These are phyloP conservation scores for Corrigiola litoralis DNA, from an alignment of 179 eudicot species.

Conservation along the genomic window DNA sequence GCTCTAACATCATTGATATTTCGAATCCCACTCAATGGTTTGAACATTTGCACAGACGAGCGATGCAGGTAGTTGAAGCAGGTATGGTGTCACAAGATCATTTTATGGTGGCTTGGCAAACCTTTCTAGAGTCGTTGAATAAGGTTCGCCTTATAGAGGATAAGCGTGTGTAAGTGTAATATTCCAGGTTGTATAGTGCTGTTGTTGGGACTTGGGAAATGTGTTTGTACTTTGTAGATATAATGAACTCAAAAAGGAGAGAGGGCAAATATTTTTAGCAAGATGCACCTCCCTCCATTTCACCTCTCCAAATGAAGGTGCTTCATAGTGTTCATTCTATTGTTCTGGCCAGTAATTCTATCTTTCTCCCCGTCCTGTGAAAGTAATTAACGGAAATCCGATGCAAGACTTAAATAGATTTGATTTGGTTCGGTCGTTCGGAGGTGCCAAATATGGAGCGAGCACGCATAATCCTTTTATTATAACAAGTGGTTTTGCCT, in stretches of 20 bases:
- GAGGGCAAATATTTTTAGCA: no score
- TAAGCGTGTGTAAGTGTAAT: constrained; percentile 28
- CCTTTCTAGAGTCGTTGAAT: constrained; percentile 62
- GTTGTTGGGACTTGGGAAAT: background rate
- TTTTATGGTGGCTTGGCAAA: constrained; percentile 77
- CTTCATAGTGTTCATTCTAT: no score
- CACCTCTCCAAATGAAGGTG: no score
- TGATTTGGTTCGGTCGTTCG: no score
- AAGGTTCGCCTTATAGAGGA: constrained; percentile 62
- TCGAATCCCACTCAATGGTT: constrained; percentile 63
- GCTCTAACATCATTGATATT: constrained; percentile 46
- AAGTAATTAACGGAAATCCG: no score
- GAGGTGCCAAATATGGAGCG: no score
- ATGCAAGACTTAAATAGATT: no score
- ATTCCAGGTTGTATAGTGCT: constrained; percentile 1
- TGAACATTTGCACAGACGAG: constrained; percentile 61
- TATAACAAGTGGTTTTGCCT: no score
- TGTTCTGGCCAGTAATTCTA: no score
- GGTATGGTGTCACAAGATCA: constrained; percentile 72
- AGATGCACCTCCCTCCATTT: no score
- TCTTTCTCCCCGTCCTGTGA: no score
- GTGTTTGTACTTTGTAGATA: background rate
- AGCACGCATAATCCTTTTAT: no score
- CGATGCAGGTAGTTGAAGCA: constrained; percentile 59
- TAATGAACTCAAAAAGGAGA: background rate